Conservation (phyloP, 192 early-diverging fungal genomes). For the Paraglomus occultum region DNA sequence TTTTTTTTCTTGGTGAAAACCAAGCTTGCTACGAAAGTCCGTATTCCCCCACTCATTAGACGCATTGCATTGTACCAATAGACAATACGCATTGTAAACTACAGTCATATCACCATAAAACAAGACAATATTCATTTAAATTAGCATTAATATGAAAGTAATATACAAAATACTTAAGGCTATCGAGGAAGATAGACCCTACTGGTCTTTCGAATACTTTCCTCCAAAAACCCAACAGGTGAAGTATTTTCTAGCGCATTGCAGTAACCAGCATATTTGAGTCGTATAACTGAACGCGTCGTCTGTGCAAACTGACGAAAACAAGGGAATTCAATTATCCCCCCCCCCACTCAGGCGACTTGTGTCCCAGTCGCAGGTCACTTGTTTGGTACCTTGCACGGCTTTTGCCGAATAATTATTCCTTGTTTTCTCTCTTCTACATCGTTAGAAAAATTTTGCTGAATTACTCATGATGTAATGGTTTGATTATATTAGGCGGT, state of each 20-base stretch:
- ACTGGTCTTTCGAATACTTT: slow-evolving; percentile 96
- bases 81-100: no score
- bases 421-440: no score
- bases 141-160: slow-evolving; percentile 55
- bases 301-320: background rate
- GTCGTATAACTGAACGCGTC: background rate
- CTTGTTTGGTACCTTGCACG: background rate
- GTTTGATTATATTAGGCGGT: slow-evolving; percentile 58
- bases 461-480: background rate
- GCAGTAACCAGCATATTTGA: background rate
- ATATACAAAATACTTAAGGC: slow-evolving; percentile 65
- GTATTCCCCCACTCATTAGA: no score
- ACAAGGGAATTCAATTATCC: background rate
- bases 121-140: background rate
- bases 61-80: no score
- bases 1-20: no score
- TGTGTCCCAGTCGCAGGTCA: no score
- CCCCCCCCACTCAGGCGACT: background rate
- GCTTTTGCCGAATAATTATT: no score
- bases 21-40: no score
- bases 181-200: slow-evolving; percentile 47
- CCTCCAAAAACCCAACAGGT: slow-evolving; percentile 94
- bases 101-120: background rate
- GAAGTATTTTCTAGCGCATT: slow-evolving; percentile 12
- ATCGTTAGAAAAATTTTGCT: background rate